Conservation (phyloP, 257 asterid species). For the Ehretia macrophylla region DNA sequence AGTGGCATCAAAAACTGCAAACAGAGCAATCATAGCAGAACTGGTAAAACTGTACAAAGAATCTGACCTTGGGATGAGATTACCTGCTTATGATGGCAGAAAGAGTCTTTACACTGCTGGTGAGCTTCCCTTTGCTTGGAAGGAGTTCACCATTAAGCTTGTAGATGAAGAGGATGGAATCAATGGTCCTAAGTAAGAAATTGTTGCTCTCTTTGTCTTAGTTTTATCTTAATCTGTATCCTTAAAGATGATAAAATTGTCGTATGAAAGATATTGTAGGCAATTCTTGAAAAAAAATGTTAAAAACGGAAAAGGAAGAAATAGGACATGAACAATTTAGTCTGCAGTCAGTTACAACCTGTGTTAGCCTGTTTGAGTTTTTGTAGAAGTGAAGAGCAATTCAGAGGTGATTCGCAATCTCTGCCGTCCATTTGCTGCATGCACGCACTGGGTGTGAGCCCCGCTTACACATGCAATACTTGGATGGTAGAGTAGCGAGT, state of each 20-base stretch:
- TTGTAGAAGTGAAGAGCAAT: no score
- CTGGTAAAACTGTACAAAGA: constrained; percentile 77
- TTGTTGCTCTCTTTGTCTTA: background rate
- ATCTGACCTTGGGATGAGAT: constrained; percentile 83
- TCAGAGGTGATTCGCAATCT: no score
- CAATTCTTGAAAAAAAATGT: no score
- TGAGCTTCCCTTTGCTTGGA: constrained; percentile 88
- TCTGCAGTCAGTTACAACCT: no score
- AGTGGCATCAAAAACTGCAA: constrained; percentile 75
- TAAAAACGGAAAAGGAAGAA: no score
- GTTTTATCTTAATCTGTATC: background rate
- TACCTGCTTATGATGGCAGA: constrained; percentile 97
- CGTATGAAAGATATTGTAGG: background rate
- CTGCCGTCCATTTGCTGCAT: no score
- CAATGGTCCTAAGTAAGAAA: constrained; percentile 77
- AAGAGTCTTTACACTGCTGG: constrained; percentile 96
- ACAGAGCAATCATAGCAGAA: constrained; percentile 83
- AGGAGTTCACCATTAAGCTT: constrained; percentile 77
- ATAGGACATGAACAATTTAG: no score
- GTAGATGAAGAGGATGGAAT: constrained; percentile 74
- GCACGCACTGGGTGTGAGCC: no score
- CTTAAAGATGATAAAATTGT: background rate
- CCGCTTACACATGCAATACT: no score
- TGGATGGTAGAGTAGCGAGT: no score
- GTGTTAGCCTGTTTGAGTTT: no score